Conservation (phyloP, 768 basidiomycete genomes). For the Termitomyces sp. region DNA sequence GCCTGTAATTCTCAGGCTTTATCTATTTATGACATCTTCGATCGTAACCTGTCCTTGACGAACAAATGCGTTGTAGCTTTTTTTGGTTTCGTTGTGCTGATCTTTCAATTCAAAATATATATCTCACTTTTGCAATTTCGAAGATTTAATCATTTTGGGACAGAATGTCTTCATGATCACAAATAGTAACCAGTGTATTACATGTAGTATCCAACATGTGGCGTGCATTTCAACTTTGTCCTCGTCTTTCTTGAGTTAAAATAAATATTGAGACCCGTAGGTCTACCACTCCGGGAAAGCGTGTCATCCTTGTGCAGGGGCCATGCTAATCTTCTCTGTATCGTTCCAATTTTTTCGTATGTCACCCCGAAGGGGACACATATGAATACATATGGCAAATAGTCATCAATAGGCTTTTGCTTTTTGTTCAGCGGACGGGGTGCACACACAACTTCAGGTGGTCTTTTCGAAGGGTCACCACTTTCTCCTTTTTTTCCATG, state of each 20-base stretch:
- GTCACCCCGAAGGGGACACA: constrained; percentile 86
- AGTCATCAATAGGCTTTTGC: constrained; percentile 9
- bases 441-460: neutral
- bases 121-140: constrained; percentile 92
- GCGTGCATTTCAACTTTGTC: too few species aligned
- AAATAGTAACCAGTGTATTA: too few species aligned
- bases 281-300: constrained; percentile 91
- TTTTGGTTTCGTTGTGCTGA: constrained; percentile 99
- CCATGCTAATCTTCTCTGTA: constrained; percentile 99
- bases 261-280: constrained; percentile 45
- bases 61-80: neutral
- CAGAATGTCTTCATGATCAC: too few species aligned
- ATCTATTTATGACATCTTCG: neutral
- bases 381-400: neutral
- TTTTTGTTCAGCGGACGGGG: constrained; percentile 10
- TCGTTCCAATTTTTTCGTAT: constrained; percentile 99
- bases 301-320: constrained; percentile 99
- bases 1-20: neutral
- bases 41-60: neutral
- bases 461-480: neutral
- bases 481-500: neutral
- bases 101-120: constrained; percentile 99
- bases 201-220: too few species aligned
- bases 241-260: constrained; percentile 29
- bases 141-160: too few species aligned